Percentiles rank a stretch among this genome's conserved stretches.
phyloP scores from a whole-genome alignment of 1,284 basidiomycete species.

The Xerocomus nothofagi region DNA sequence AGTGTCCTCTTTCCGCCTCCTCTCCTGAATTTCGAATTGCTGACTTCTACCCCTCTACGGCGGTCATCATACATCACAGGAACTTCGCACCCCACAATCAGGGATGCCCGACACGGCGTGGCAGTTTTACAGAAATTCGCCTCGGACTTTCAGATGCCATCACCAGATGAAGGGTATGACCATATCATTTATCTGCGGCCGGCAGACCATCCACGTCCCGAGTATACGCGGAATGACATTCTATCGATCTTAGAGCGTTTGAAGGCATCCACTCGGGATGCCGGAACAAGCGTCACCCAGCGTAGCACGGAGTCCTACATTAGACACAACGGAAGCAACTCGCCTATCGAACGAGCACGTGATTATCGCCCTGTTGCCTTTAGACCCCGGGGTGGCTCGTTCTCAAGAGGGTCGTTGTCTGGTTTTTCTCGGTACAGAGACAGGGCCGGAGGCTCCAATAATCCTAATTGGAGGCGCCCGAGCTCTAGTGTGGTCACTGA shows the following conservation, averaged over 20 bases:
- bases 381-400: constrained; percentile 15
- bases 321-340: constrained; percentile 6
- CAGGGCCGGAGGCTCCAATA: constrained; percentile 20
- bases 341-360: constrained; percentile 27
- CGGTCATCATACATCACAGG: constrained; percentile 41
- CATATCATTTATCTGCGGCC: constrained; percentile 55
- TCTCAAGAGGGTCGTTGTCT: constrained; percentile 11
- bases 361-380: constrained; percentile 16
- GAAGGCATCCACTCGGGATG: constrained; percentile 37
- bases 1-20: background rate
- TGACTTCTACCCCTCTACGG: background rate
- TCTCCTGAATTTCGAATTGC: constrained; percentile 7
- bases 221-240: constrained; percentile 53
- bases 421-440: constrained; percentile 12
- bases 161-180: constrained; percentile 57
- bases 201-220: constrained; percentile 47
- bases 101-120: constrained; percentile 52
- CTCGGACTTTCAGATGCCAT: constrained; percentile 54
- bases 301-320: constrained; percentile 6
- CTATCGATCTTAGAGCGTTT: constrained; percentile 49
- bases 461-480: constrained; percentile 22
- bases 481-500: constrained; percentile 10
- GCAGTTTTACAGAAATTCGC: constrained; percentile 60
- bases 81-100: constrained; percentile 69
- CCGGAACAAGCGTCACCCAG: constrained; percentile 10